Evolutionary conservation across 2,329 filamentous ascomycete species (phyloP), one percentile per base, ranked within the genome.

Genomic region (Pseudocercospora crystallina): DNA sequence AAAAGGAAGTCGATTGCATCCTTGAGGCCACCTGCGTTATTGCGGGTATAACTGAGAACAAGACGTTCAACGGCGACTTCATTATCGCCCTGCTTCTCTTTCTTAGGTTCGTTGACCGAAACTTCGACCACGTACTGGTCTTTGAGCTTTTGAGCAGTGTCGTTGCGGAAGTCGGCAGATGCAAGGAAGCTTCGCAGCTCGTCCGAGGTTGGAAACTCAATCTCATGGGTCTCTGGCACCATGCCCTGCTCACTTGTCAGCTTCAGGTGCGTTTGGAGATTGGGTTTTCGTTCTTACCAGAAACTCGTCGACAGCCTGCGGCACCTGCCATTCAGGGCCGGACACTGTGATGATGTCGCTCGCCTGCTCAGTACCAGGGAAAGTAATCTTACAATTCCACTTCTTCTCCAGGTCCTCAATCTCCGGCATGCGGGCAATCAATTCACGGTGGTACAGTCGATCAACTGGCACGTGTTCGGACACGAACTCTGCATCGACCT

Each of bases 321-420:
- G 92, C 32, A 99, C 92, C 78, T 97, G 94, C 81, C 95, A 99
- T 75, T 97, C 92, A 43, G 94, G 94, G 4, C 94, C 94, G 55
- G 90, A 96, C 51, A 99, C 90, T 13, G 87, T 95, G 46, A 99
- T 90, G 66, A 95, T 87, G 66, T 99, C 94, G 69, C 92, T 97
- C 15, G 94, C 94, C 72, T 95, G 88, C 71, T 99, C 94, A 8
- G 94, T 97, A 73, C 91, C 96, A 7, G 94, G 94, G 69, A 99
- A 99, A 61, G 90, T 89, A 66, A 99, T 95, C 77, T 97, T 97
- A 84, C 94, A 99, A 71, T 97, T 97, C 87, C 91, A 97, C 74
- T 96, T 96, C 79, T 95, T 95, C 76, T 99, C 94, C 44, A 99
- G 80, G 62, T 94, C 89, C 60, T 97, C 92, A 51, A 99, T 90